These are phyloP conservation scores for Carex scoparia DNA, from an alignment of 176 grass and related monocot genomes.

Conservation along the genomic window DNA sequence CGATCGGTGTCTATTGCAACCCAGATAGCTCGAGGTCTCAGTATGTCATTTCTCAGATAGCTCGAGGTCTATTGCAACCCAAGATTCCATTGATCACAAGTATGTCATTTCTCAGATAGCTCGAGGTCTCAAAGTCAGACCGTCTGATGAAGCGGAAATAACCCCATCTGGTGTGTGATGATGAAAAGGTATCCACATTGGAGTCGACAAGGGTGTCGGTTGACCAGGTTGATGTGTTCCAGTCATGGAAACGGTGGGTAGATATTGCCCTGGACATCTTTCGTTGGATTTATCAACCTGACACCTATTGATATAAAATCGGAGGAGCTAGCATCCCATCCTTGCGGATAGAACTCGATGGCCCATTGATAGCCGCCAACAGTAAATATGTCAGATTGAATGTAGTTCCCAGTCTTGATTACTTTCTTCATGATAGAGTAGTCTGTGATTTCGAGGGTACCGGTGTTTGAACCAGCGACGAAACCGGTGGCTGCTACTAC, in stretches of 20 bases:
- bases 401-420: not conserved
- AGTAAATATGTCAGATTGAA: not conserved
- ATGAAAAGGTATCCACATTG: too few species aligned
- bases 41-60: too few species aligned
- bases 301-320: not conserved
- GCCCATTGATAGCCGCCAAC: not conserved
- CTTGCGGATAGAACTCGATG: not conserved
- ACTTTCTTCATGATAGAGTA: not conserved
- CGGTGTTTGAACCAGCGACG: not conserved
- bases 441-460: not conserved
- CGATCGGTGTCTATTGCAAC: too few species aligned
- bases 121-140: too few species aligned
- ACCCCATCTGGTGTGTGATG: too few species aligned
- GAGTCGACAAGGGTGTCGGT: too few species aligned
- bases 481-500: not conserved
- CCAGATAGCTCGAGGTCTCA: too few species aligned
- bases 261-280: not conserved
- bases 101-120: too few species aligned
- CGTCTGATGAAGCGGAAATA: too few species aligned
- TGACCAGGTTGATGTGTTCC: too few species aligned
- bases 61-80: too few species aligned
- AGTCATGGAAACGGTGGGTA: not conserved
- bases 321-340: not conserved
- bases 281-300: not conserved
- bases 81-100: too few species aligned